phyloP scores from a whole-genome alignment of 768 basidiomycete species.

The Auricularia heimuer region DNA sequence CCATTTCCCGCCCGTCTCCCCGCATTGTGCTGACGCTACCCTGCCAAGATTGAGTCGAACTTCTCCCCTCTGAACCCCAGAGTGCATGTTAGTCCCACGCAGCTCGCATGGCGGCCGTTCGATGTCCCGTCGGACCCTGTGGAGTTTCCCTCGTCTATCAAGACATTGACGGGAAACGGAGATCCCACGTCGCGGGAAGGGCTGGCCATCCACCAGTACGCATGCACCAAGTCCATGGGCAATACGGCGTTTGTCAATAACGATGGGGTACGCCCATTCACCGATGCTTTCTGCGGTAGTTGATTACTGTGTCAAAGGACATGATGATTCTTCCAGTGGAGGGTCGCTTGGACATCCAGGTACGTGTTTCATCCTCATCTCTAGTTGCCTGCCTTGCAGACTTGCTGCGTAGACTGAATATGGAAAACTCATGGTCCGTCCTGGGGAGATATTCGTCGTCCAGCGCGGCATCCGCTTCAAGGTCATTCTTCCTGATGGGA shows the following conservation, averaged over 20 bases:
- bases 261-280: conserved; percentile 29
- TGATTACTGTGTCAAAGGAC: conserved; percentile 21
- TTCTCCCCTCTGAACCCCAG: conserved; percentile 52
- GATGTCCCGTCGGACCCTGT: conserved; percentile 38
- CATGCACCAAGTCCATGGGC: conserved; percentile 50
- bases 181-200: conserved; percentile 56
- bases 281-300: background rate
- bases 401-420: conserved; percentile 5
- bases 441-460: conserved; percentile 56
- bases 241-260: conserved; percentile 51
- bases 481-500: conserved; percentile 27
- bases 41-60: conserved; percentile 46
- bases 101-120: conserved; percentile 58
- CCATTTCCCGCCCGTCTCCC: background rate
- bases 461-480: conserved; percentile 62
- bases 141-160: conserved; percentile 50
- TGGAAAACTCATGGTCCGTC: conserved; percentile 46
- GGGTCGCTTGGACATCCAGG: conserved; percentile 57
- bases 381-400: background rate
- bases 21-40: background rate
- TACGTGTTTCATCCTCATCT: conserved; percentile 20
- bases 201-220: conserved; percentile 53
- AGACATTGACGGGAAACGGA: conserved; percentile 55
- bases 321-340: conserved; percentile 57
- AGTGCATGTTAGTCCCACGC: conserved; percentile 52